Percentiles rank a stretch among this genome's conserved stretches.
phyloP scores from a whole-genome alignment of 2,329 filamentous ascomycete species.

The Blumeriella jaapii region DNA sequence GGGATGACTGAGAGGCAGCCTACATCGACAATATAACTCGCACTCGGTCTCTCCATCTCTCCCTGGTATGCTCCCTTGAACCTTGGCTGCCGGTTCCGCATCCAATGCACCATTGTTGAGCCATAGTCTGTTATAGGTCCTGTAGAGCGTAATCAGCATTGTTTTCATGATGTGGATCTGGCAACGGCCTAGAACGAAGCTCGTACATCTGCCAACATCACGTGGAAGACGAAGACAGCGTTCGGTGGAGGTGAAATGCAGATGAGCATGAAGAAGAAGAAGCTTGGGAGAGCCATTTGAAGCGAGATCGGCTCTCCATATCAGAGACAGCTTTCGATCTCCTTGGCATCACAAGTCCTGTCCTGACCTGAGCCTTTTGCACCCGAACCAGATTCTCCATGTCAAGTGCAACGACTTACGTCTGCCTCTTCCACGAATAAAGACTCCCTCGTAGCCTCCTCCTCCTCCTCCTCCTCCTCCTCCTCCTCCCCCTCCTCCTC shows the following conservation, averaged over 20 bases:
- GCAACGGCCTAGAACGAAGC: too few relatives aligned
- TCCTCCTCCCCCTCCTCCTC: constrained; percentile 15
- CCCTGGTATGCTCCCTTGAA: constrained; percentile 61
- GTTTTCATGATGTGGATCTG: neutral
- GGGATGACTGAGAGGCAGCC: constrained; percentile 26
- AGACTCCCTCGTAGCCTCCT: constrained; percentile 16
- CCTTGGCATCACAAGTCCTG: neutral
- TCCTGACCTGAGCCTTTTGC: neutral
- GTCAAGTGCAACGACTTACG: constrained; percentile 21
- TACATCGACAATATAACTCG: constrained; percentile 84
- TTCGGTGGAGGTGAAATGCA: too few relatives aligned
- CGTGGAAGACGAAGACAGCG: too few relatives aligned
- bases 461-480: constrained; percentile 15
- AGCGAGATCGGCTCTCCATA: too few relatives aligned
- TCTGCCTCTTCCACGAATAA: constrained; percentile 24
- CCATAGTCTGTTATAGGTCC: constrained; percentile 90
- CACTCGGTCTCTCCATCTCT: constrained; percentile 73
- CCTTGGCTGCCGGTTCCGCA: constrained; percentile 67
- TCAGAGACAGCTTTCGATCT: too few relatives aligned
- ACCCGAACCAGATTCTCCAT: too few relatives aligned
- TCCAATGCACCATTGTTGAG: constrained; percentile 82
- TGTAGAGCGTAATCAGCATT: constrained; percentile 28
- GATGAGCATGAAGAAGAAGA: too few relatives aligned
- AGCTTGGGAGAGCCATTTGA: too few relatives aligned
- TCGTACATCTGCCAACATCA: too few relatives aligned